Base-by-base conservation (phyloP, 2,329 filamentous ascomycete species). In the Microcyclosporella mali region DNA sequence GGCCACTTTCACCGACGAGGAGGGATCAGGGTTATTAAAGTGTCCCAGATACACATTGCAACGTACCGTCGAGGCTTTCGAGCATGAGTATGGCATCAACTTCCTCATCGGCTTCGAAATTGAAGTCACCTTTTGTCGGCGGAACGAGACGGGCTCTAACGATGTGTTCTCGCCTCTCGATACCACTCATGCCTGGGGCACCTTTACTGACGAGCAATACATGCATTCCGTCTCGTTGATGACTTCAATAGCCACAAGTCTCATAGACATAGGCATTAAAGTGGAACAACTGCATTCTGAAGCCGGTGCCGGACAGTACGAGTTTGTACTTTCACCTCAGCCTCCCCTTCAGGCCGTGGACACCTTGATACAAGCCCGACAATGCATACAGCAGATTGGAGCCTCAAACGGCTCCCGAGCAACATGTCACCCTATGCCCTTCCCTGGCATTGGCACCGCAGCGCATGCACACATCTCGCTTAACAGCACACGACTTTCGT, bases 71-170 rank as follows among this genome's bases (percentile, higher is more conserved):
- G 66, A 73, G 0, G 64, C 66, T 4, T 74, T 84, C 0, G 66
- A 72, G 9, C 54, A 64, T 2, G 68, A 77, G 4, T 64, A 71
- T 29, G 70, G 71, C 1, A 68, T 87, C 2, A 64, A 71, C 2
- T 78, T 88, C 36, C 69, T 82, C 0, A 64, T 88, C 12, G 88
- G 87, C 0, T 94, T 92, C 52, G 88, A 94, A 62, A 79, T 94
- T 31, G 87, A 94, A 63, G 77, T 92, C 8, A 73, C 85, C 1
- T 81, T 94, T 50, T 69, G 90, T 18, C 30, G 33, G 2, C 40
- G 34, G 21, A 44, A 43, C 14, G 33, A 30, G 6, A 17, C 9
- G 10, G 40, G 16, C 12, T 32, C 33, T 21, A 28, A 29, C 18
- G 40, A 52, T 25, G 11, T 28, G 10, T 70, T 47, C 54, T 37